Conservation (phyloP, 495 filamentous ascomycete species). For the Daldinia vernicosa region DNA sequence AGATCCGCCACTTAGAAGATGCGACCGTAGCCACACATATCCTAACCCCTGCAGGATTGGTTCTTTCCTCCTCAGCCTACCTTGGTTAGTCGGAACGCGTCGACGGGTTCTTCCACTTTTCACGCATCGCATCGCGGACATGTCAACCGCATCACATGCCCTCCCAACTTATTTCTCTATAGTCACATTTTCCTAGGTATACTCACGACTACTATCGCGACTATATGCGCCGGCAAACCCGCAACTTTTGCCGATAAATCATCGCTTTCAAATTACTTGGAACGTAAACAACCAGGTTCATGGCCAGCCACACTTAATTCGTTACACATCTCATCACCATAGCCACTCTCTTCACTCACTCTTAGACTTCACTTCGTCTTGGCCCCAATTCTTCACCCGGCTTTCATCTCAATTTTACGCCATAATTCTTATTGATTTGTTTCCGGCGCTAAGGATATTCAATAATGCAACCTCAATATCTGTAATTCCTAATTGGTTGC, state of each 20-base stretch:
- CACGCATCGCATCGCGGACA: conserved; percentile 41
- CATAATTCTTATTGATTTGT: conserved; percentile 9
- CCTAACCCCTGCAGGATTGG: conserved; percentile 30
- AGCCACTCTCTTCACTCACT: conserved; percentile 5
- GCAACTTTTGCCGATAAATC: conserved; percentile 5
- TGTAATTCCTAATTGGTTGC: conserved; percentile 39
- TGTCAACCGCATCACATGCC: conserved; percentile 36
- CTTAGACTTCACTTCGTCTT: conserved; percentile 1
- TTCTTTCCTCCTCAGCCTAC: conserved; percentile 21
- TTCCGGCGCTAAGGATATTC: neutral
- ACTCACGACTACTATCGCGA: conserved; percentile 24
- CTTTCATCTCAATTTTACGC: conserved; percentile 9
- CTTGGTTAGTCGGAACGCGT: conserved; percentile 43
- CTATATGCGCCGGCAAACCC: neutral
- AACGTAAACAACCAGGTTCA: conserved; percentile 31
- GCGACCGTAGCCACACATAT: conserved; percentile 37
- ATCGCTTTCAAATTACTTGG: neutral
- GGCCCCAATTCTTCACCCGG: conserved; percentile 1
- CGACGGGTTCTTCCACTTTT: conserved; percentile 45
- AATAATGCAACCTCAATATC: conserved; percentile 25
- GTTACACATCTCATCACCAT: conserved; percentile 31
- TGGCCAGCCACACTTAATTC: conserved; percentile 27
- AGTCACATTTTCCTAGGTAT: conserved; percentile 23
- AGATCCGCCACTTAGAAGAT: conserved; percentile 28
- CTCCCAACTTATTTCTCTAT: conserved; percentile 26